phyloP scores from a whole-genome alignment of 2,329 filamentous ascomycete species.

The Calonectria montana region DNA sequence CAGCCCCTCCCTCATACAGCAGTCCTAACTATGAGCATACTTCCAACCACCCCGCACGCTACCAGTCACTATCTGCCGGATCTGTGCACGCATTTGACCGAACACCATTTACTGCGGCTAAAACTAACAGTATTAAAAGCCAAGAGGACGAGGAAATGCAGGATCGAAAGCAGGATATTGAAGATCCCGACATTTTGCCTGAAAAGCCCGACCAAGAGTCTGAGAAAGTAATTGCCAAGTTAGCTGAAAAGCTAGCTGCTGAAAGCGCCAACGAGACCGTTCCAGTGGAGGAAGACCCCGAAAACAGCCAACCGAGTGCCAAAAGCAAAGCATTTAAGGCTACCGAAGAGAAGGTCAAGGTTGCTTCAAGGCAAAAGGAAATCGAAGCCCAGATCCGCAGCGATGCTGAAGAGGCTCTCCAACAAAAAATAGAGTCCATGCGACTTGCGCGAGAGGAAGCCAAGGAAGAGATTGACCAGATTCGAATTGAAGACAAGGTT shows the following conservation, averaged over 20 bases:
- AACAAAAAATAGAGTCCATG: constrained; percentile 42
- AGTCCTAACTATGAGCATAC: constrained; percentile 50
- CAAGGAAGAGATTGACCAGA: constrained; percentile 51
- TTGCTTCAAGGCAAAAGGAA: constrained; percentile 56
- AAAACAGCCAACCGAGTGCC: constrained; percentile 70
- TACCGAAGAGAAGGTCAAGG: constrained; percentile 58
- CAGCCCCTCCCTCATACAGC: constrained; percentile 46
- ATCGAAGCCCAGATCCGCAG: constrained; percentile 57
- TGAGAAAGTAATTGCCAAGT: too few relatives aligned
- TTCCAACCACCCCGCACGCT: constrained; percentile 57
- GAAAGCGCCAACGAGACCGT: too few relatives aligned
- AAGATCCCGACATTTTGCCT: too few relatives aligned
- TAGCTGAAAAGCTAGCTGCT: too few relatives aligned
- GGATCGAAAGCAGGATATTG: not conserved
- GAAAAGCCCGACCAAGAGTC: too few relatives aligned
- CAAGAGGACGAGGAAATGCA: too few relatives aligned
- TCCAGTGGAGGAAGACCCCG: constrained; percentile 58
- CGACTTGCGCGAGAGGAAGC: constrained; percentile 27
- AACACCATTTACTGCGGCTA: constrained; percentile 57
- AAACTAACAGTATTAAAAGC: too few relatives aligned
- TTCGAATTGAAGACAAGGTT: constrained; percentile 50
- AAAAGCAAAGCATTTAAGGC: constrained; percentile 66
- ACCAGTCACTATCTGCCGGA: constrained; percentile 59
- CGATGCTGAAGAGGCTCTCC: constrained; percentile 58
- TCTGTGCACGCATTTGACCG: constrained; percentile 57